Evolutionary conservation across 1,284 basidiomycete species (phyloP).

Genomic region (Boletus hoseneyae): DNA sequence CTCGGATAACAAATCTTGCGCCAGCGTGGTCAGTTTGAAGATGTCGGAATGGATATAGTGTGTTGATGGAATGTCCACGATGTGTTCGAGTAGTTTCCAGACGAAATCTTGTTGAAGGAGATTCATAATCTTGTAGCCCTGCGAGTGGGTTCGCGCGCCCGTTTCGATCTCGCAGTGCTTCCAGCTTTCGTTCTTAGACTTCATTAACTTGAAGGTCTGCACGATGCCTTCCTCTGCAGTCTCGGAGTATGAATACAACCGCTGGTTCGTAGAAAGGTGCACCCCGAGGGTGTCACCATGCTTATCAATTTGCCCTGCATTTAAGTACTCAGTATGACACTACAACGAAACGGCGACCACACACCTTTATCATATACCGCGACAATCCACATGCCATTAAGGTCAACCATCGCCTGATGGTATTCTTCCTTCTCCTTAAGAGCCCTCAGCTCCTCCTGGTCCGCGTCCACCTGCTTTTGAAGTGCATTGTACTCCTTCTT

Average conservation of each 20-base stretch:
- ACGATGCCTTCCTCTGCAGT: neutral
- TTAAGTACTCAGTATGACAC: too few relatives aligned
- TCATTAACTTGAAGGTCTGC: neutral
- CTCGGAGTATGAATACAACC: neutral
- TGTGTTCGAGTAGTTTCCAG: neutral
- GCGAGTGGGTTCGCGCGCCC: too few relatives aligned
- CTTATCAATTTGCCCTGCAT: too few relatives aligned
- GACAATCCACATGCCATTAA: slow-evolving; percentile 1
- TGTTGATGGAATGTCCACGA: neutral
- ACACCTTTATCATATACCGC: neutral
- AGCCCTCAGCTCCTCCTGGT: too few relatives aligned
- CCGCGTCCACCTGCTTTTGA: too few relatives aligned
- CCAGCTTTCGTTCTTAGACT: neutral
- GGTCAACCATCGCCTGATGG: too few relatives aligned
- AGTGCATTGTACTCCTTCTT: too few relatives aligned
- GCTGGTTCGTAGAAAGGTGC: slow-evolving; percentile 3
- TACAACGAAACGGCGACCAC: too few relatives aligned
- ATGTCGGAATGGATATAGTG: slow-evolving; percentile 2
- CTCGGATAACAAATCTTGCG: neutral
- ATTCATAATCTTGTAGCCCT: too few relatives aligned
- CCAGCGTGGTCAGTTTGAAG: neutral
- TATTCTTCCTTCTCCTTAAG: too few relatives aligned
- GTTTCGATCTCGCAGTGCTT: too few relatives aligned
- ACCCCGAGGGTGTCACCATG: too few relatives aligned
- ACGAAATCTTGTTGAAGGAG: slow-evolving; percentile 2